These are phyloP conservation scores for Yamadazyma atlantica DNA, from an alignment of 1,139 yeast genomes.

Conservation along the genomic window DNA sequence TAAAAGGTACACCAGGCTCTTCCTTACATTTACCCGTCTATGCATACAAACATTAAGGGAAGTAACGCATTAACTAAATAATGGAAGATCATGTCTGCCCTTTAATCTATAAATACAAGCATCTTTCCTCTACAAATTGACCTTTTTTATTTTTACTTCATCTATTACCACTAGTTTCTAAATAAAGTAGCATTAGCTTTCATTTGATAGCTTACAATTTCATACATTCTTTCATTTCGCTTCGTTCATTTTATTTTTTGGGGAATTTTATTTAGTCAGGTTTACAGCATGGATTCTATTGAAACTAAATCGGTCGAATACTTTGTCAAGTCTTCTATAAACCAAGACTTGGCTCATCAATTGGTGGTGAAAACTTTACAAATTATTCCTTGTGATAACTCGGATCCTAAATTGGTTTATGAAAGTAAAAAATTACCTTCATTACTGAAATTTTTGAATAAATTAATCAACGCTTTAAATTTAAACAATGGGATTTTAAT, in stretches of 20 bases:
- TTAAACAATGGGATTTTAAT: constrained; percentile 76
- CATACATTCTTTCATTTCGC: not conserved
- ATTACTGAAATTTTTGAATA: constrained; percentile 70
- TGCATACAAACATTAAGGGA: not conserved
- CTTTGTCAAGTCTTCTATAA: constrained; percentile 56
- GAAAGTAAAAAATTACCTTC: constrained; percentile 55
- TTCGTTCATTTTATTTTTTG: not conserved
- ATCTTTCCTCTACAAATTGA: not conserved
- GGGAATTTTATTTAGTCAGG: not conserved
- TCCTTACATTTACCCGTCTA: not conserved
- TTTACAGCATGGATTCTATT: constrained; percentile 12
- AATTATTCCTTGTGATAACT: constrained; percentile 52
- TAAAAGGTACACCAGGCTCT: not conserved
- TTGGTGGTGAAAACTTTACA: constrained; percentile 62
- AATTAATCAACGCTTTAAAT: constrained; percentile 67
- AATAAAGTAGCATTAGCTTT: not conserved
- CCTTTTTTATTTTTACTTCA: not conserved
- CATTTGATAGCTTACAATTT: not conserved
- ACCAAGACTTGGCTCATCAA: constrained; percentile 66
- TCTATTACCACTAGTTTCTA: not conserved
- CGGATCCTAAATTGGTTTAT: constrained; percentile 30
- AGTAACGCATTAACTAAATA: not conserved
- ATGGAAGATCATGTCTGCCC: not conserved
- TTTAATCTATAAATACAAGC: not conserved
- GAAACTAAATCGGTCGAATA: constrained; percentile 55